Percentiles rank a stretch among this genome's conserved stretches.
phyloP scores from a whole-genome alignment of 306 rosid species.

The Casuarina cunninghamiana region DNA sequence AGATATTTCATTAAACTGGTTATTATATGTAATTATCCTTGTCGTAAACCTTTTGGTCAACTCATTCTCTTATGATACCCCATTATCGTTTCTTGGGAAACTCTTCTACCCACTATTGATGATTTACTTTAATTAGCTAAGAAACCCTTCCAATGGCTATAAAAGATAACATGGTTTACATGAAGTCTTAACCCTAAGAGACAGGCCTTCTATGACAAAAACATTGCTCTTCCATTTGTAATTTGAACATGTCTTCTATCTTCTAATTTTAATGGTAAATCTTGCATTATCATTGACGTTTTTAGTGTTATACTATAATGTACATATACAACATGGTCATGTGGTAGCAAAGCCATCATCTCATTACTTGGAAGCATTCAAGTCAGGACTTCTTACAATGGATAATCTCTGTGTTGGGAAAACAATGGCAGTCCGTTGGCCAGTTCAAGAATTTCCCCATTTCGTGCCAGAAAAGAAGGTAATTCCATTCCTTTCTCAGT shows the following conservation, averaged over 20 bases:
- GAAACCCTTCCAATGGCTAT: background rate
- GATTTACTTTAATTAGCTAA: background rate
- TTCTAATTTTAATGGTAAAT: slow-evolving; percentile 16
- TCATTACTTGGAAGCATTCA: slow-evolving; percentile 51
- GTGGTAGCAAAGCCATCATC: background rate
- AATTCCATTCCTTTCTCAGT: slow-evolving; percentile 59
- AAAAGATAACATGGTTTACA: background rate
- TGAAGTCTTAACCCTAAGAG: background rate
- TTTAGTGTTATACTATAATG: background rate
- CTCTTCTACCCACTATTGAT: background rate
- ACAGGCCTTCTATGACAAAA: background rate
- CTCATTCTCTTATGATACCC: background rate
- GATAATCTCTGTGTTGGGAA: slow-evolving; percentile 45
- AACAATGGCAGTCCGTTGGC: slow-evolving; percentile 52
- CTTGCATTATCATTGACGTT: background rate
- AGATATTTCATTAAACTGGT: background rate
- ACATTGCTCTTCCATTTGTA: slow-evolving; percentile 17
- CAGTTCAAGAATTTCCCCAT: slow-evolving; percentile 30
- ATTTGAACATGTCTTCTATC: slow-evolving; percentile 3
- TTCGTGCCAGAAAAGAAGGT: slow-evolving; percentile 45
- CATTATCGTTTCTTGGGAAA: background rate
- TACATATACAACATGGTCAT: no score
- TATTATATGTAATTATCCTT: background rate
- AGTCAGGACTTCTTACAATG: slow-evolving; percentile 45
- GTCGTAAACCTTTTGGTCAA: background rate